Evolutionary conservation across 2,329 filamentous ascomycete genomes (phyloP), one percentile per base, ranked within the genome.

Genomic region (Pyrenochaeta sp.): DNA sequence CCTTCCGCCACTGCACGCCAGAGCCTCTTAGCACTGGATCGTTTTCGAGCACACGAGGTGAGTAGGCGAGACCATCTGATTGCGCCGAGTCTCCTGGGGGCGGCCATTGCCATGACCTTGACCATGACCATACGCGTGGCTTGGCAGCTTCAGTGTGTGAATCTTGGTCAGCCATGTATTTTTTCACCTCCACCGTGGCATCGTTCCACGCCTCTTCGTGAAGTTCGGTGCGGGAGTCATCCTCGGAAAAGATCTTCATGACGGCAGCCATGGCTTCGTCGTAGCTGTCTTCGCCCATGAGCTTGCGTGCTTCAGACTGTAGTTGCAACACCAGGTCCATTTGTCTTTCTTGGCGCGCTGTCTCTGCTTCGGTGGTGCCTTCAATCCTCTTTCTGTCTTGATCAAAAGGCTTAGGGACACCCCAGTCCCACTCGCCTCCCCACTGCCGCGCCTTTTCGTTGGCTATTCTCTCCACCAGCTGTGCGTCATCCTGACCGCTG

Each of bases 41-140:
- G n/a, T 75, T 71, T 60, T 86, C 83, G 1, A 86, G 70, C 15
- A 78, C 71, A n/a, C 82, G 65, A 0, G 84, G 84, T 1, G 84
- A 87, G 67, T 87, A 87, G 41, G 49, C 31, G 15, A 39, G 41
- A 12, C 59, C 35, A 9, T 60, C 41, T 18, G 39, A 45, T 4
- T 46, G 49, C 27, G 44, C 11, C 18, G 40, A 43, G 4, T 53
- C 47, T 50, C 50, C 51, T 48, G 64, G 55, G 10, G 60, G 57
- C 5, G 64, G 64, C 64, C 59, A 67, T 15, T 58, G 55, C 53
- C 56, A 64, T n/a, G 58, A 62, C 51, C 51, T 62, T 14, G 56
- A 54, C 40, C 42, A 60, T 21, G 56, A 51, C 51, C 58, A 56
- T 15, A 45, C 35, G 7, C 42, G 49, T 23, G 55, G 47, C 17